Percentiles rank a stretch among this genome's conserved stretches.
These are phyloP conservation scores for Pisolithus microcarpus DNA, from an alignment of 768 basidiomycete species.

Conservation along the genomic window DNA sequence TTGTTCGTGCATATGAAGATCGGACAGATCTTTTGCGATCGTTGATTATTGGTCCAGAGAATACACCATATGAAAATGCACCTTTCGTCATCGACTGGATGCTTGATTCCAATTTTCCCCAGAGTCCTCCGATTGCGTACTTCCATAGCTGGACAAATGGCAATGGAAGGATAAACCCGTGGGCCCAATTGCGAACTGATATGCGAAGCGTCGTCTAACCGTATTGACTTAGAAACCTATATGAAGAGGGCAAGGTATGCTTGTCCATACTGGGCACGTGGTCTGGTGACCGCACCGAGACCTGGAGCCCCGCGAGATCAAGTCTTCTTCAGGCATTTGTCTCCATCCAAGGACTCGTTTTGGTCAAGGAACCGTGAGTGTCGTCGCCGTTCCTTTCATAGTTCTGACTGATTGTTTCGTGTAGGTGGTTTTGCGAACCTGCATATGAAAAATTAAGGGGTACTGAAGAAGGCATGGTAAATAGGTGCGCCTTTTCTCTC, in stretches of 20 bases:
- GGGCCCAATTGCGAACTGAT: slow-evolving; percentile 24
- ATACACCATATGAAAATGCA: slow-evolving; percentile 92
- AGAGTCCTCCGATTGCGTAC: slow-evolving; percentile 77
- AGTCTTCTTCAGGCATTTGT: slow-evolving; percentile 89
- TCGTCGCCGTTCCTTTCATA: neutral
- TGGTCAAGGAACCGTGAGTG: slow-evolving; percentile 87
- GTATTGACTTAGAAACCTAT: slow-evolving; percentile 61
- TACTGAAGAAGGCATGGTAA: slow-evolving; percentile 83
- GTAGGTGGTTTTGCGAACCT: slow-evolving; percentile 86
- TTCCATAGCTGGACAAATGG: slow-evolving; percentile 95
- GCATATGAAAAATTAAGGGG: slow-evolving; percentile 89
- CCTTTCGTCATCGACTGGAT: slow-evolving; percentile 95
- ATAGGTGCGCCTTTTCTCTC: slow-evolving; percentile 46
- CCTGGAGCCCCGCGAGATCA: slow-evolving; percentile 78
- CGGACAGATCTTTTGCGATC: slow-evolving; percentile 79
- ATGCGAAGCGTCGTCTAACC: neutral
- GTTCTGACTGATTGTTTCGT: slow-evolving; percentile 3
- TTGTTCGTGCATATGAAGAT: slow-evolving; percentile 88
- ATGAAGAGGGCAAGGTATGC: slow-evolving; percentile 94
- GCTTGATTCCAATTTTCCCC: slow-evolving; percentile 78
- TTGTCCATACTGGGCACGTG: slow-evolving; percentile 88
- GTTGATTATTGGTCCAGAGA: slow-evolving; percentile 87
- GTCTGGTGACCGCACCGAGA: slow-evolving; percentile 83
- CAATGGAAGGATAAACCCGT: slow-evolving; percentile 87
- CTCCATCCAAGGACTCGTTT: slow-evolving; percentile 88